Evolutionary conservation across 2,329 filamentous ascomycete genomes (phyloP).

Genomic region (Beauveria bassiana): DNA sequence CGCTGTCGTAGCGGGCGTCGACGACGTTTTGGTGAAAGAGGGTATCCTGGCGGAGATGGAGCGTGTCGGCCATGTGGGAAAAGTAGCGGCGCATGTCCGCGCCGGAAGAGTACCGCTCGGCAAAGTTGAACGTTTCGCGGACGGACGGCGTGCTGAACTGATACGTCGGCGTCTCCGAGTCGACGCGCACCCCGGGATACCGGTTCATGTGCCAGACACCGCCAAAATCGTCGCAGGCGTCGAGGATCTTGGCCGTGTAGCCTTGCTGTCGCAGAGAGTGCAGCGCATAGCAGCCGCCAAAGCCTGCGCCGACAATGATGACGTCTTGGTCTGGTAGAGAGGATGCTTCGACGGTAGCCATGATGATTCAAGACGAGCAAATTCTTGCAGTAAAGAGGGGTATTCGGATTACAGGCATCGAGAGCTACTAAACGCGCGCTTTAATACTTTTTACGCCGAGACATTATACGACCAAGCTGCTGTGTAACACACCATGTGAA

Average conservation of each 20-base stretch:
- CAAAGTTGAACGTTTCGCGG: background rate
- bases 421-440: no score
- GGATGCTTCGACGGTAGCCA: no score
- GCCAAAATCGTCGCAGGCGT: constrained; percentile 29
- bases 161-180: constrained; percentile 27
- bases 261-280: no score
- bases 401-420: no score
- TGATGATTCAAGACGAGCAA: no score
- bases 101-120: background rate
- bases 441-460: no score
- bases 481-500: no score
- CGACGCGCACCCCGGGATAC: constrained; percentile 36
- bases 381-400: no score
- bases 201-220: constrained; percentile 37
- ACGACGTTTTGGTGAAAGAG: background rate
- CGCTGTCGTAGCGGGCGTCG: background rate
- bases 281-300: no score
- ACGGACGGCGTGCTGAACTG: constrained; percentile 27
- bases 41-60: background rate
- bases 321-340: no score
- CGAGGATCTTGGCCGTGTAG: constrained; percentile 20
- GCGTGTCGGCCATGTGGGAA: background rate
- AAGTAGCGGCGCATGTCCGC: background rate
- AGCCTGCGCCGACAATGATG: no score
- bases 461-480: no score